These are phyloP conservation scores for Penicillium fuscoglaucum DNA, from an alignment of 2,329 filamentous ascomycete species.

Conservation along the genomic window DNA sequence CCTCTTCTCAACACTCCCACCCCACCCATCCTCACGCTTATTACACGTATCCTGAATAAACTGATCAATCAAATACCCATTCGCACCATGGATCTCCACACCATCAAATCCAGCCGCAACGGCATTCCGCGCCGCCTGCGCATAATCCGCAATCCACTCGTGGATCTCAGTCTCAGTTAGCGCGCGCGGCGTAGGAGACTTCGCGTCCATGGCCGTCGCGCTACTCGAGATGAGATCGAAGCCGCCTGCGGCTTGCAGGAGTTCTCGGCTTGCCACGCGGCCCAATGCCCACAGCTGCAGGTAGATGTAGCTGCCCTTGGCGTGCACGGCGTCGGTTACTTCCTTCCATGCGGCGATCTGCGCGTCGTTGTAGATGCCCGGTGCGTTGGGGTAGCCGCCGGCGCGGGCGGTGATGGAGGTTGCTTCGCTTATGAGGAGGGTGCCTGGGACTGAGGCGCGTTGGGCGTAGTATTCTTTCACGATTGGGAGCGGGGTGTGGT, in stretches of 20 bases:
- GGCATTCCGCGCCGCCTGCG: conserved; percentile 51
- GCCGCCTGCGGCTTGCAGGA: conserved; percentile 21
- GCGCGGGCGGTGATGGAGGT: conserved; percentile 52
- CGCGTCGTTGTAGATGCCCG: conserved; percentile 58
- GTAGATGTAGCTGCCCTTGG: conserved; percentile 61
- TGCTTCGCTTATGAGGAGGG: conserved; percentile 60
- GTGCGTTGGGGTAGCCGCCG: conserved; percentile 53
- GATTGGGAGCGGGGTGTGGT: conserved; percentile 50
- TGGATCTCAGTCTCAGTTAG: conserved; percentile 47
- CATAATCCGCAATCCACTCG: conserved; percentile 44
- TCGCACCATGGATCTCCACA: conserved; percentile 52
- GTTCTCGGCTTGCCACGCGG: conserved; percentile 49
- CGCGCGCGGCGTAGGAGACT: conserved; percentile 32
- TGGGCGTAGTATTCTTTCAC: conserved; percentile 56
- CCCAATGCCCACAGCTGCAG: conserved; percentile 64
- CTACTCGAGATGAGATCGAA: conserved; percentile 27
- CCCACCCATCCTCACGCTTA: conserved; percentile 51
- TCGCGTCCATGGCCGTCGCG: conserved; percentile 18
- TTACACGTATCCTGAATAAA: conserved; percentile 52
- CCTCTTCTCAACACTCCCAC: conserved; percentile 47
- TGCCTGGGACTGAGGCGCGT: conserved; percentile 54
- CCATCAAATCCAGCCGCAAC: conserved; percentile 57
- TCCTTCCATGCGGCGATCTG: conserved; percentile 62
- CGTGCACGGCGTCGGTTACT: conserved; percentile 63
- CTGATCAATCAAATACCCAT: conserved; percentile 55